Conservation (phyloP, 441 rosid genomes). For the Brassica hybrid region DNA sequence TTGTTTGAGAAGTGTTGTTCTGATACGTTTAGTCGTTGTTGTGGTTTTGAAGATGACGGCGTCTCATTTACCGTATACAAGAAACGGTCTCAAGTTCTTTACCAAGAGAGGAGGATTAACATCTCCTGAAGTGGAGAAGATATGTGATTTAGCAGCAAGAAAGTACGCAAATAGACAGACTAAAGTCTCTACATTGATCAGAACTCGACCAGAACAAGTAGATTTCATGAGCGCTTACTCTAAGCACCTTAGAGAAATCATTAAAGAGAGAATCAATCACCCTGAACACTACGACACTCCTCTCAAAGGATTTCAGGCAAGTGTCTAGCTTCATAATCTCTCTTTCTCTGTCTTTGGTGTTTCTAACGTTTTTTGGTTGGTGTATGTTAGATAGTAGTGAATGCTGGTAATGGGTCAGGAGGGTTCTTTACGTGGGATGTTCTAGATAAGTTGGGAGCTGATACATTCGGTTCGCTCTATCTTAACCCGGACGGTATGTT, state of each 20-base stretch:
- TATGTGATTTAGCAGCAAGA: constrained; percentile 72
- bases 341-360: neutral
- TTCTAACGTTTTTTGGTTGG: constrained; percentile 2
- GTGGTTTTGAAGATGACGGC: constrained; percentile 81
- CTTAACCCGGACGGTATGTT: constrained; percentile 92
- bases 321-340: constrained; percentile 11
- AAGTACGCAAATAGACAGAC: constrained; percentile 72
- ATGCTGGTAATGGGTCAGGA: constrained; percentile 95
- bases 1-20: neutral
- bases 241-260: constrained; percentile 67
- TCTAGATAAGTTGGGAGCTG: constrained; percentile 88
- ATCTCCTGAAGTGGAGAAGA: constrained; percentile 82
- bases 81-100: constrained; percentile 89
- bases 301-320: constrained; percentile 74
- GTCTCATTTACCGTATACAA: constrained; percentile 91
- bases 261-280: constrained; percentile 81
- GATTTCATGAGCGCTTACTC: constrained; percentile 79
- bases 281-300: constrained; percentile 76
- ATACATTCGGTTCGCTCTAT: constrained; percentile 83
- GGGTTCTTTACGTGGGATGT: constrained; percentile 94
- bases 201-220: constrained; percentile 50
- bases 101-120: constrained; percentile 90
- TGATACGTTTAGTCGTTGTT: constrained; percentile 17
- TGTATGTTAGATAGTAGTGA: constrained; percentile 73
- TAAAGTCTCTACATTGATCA: constrained; percentile 67